phyloP scores from a whole-genome alignment of 768 basidiomycete genomes.

The Xerocomellus chrysenteron region DNA sequence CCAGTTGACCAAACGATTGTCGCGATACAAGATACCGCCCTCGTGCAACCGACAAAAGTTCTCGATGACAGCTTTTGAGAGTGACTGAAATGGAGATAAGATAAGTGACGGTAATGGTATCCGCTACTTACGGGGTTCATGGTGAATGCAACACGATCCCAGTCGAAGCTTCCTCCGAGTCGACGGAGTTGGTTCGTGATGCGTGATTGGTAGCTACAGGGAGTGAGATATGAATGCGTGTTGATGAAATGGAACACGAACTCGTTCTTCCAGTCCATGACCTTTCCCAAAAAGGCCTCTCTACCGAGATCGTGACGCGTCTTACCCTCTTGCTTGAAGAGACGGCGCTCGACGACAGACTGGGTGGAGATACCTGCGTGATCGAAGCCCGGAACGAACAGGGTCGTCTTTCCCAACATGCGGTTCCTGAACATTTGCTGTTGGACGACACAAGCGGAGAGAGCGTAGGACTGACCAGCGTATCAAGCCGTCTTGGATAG shows the following conservation, averaged over 20 bases:
- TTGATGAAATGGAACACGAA: slow-evolving; percentile 40
- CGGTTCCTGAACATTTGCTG: slow-evolving; percentile 64
- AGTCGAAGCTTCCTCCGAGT: slow-evolving; percentile 92
- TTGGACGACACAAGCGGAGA: background rate
- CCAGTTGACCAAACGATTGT: slow-evolving; percentile 97
- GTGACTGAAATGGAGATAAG: slow-evolving; percentile 40
- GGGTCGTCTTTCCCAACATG: slow-evolving; percentile 88
- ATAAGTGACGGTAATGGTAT: background rate
- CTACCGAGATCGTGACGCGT: slow-evolving; percentile 94
- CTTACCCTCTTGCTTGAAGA: slow-evolving; percentile 79
- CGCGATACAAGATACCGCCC: slow-evolving; percentile 89
- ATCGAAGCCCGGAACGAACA: slow-evolving; percentile 94
- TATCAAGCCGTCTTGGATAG: slow-evolving; percentile 86
- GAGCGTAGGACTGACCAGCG: slow-evolving; percentile 63
- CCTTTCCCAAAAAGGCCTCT: slow-evolving; percentile 84
- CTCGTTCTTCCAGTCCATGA: slow-evolving; percentile 98
- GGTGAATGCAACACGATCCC: slow-evolving; percentile 93
- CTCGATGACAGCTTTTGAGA: slow-evolving; percentile 87
- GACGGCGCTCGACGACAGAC: slow-evolving; percentile 91
- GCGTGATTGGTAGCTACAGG: slow-evolving; percentile 78
- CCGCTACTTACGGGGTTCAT: slow-evolving; percentile 72
- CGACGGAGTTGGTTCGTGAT: slow-evolving; percentile 88
- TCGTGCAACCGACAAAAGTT: slow-evolving; percentile 91
- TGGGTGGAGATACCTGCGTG: slow-evolving; percentile 99
- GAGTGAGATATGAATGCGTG: background rate